Percentiles rank a stretch among this genome's conserved stretches.
Conservation (phyloP, 352 stramenopile species). For the Pythium pectinolyticum region DNA sequence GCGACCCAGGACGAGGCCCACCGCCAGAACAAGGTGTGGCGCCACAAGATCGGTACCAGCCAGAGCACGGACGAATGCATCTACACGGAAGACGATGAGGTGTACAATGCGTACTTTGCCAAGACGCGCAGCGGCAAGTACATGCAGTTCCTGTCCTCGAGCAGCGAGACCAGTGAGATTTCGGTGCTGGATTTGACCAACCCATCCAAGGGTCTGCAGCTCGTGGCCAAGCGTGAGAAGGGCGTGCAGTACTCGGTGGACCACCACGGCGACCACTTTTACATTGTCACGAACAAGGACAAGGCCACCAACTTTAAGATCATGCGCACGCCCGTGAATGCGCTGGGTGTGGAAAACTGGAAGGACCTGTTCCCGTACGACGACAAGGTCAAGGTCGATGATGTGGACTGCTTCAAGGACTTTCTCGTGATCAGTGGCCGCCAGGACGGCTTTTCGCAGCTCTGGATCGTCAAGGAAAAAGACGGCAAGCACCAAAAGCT, state of each 20-base stretch:
- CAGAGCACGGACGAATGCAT: slow-evolving; percentile 85
- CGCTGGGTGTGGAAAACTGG: slow-evolving; percentile 73
- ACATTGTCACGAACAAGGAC: slow-evolving; percentile 94
- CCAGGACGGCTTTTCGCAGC: slow-evolving; percentile 82
- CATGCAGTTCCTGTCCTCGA: slow-evolving; percentile 88
- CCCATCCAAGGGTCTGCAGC: slow-evolving; percentile 40
- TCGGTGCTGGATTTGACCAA: slow-evolving; percentile 73
- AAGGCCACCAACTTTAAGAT: slow-evolving; percentile 94
- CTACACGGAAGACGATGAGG: slow-evolving; percentile 94
- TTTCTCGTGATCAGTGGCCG: slow-evolving; percentile 87
- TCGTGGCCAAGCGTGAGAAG: slow-evolving; percentile 70
- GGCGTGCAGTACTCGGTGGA: slow-evolving; percentile 84
- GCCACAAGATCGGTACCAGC: slow-evolving; percentile 80
- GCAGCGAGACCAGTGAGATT: slow-evolving; percentile 92
- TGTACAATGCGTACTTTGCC: slow-evolving; percentile 90
- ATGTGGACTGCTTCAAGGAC: slow-evolving; percentile 86
- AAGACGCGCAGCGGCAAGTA: slow-evolving; percentile 93
- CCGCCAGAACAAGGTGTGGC: slow-evolving; percentile 93
- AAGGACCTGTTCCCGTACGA: slow-evolving; percentile 87
- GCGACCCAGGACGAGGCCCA: slow-evolving; percentile 90
- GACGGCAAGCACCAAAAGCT: slow-evolving; percentile 38
- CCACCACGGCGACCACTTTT: slow-evolving; percentile 88
- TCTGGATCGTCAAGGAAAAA: slow-evolving; percentile 80
- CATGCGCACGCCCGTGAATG: slow-evolving; percentile 61
- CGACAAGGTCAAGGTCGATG: slow-evolving; percentile 79